These are phyloP conservation scores for Fusarium metavorans DNA, from an alignment of 2,329 filamentous ascomycete species.

Conservation along the genomic window DNA sequence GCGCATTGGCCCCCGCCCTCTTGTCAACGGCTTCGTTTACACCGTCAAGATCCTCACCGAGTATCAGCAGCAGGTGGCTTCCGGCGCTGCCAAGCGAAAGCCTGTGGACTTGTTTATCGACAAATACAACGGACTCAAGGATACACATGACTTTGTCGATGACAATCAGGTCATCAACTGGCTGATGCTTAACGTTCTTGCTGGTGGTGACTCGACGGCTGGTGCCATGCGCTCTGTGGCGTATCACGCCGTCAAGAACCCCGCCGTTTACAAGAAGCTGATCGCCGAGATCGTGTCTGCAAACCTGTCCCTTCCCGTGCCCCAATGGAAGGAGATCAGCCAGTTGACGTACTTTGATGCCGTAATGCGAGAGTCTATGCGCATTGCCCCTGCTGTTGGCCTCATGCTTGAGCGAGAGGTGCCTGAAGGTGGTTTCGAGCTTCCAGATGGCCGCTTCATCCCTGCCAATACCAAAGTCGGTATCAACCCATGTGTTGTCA, in stretches of 20 bases:
- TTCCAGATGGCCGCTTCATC: constrained; percentile 24
- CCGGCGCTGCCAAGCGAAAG: constrained; percentile 22
- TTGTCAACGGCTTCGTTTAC: constrained; percentile 22
- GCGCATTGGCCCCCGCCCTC: constrained; percentile 15
- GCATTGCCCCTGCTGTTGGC: constrained; percentile 20
- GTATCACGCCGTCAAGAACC: constrained; percentile 29
- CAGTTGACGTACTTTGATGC: constrained; percentile 29
- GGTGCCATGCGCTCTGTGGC: constrained; percentile 34
- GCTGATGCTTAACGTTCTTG: constrained; percentile 37
- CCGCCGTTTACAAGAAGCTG: constrained; percentile 17
- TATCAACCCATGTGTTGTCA: constrained; percentile 32
- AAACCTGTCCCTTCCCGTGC: constrained; percentile 11
- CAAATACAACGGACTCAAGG: constrained; percentile 33
- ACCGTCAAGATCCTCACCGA: constrained; percentile 36
- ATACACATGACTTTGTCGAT: constrained; percentile 31
- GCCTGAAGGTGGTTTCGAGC: constrained; percentile 16
- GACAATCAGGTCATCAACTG: constrained; percentile 36
- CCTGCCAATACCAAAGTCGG: constrained; percentile 20
- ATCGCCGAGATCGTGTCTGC: constrained; percentile 23
- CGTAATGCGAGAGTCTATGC: constrained; percentile 31
- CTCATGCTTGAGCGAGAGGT: constrained; percentile 31
- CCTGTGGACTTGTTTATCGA: constrained; percentile 37
- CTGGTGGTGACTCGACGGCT: constrained; percentile 34
- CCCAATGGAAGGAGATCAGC: constrained; percentile 34
- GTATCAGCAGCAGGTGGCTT: constrained; percentile 29